These are phyloP conservation scores for Dactylonectria estremocensis DNA, from an alignment of 2,329 filamentous ascomycete species.

Conservation along the genomic window DNA sequence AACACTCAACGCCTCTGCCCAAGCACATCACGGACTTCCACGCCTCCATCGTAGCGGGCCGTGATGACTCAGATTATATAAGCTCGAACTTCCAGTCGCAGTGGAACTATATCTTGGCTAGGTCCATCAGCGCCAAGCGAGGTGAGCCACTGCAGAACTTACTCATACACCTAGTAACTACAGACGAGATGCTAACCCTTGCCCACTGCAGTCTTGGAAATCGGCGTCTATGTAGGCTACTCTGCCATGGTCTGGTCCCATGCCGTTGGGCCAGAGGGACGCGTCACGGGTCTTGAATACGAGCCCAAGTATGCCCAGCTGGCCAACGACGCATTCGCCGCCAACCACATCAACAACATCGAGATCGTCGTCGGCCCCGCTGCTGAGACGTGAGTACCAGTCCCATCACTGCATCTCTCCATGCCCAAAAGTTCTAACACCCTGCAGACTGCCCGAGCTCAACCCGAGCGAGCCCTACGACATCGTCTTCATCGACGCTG, in stretches of 20 bases:
- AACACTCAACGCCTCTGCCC: constrained; percentile 60
- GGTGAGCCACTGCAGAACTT: constrained; percentile 44
- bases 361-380: constrained; percentile 65
- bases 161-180: too few species aligned
- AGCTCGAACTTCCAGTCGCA: constrained; percentile 61
- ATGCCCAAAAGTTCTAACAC: constrained; percentile 9
- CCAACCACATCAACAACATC: constrained; percentile 60
- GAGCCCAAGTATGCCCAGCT: constrained; percentile 59
- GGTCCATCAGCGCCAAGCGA: constrained; percentile 58
- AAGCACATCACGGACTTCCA: constrained; percentile 61
- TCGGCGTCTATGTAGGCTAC: constrained; percentile 66
- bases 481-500: constrained; percentile 68
- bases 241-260: constrained; percentile 65
- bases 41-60: constrained; percentile 45
- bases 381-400: constrained; percentile 59
- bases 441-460: constrained; percentile 53
- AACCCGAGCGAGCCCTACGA: constrained; percentile 60
- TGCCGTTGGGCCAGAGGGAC: constrained; percentile 60
- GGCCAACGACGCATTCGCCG: constrained; percentile 57
- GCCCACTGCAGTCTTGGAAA: constrained; percentile 60
- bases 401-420: not conserved
- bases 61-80: constrained; percentile 55
- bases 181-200: constrained; percentile 10
- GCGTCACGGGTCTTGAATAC: constrained; percentile 64
- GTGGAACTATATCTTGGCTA: constrained; percentile 59